A percentile compares a stretch with the other conserved stretches of the same genome.
Conservation (phyloP, 441 rosid genomes). For the Gossypium davidsonii region DNA sequence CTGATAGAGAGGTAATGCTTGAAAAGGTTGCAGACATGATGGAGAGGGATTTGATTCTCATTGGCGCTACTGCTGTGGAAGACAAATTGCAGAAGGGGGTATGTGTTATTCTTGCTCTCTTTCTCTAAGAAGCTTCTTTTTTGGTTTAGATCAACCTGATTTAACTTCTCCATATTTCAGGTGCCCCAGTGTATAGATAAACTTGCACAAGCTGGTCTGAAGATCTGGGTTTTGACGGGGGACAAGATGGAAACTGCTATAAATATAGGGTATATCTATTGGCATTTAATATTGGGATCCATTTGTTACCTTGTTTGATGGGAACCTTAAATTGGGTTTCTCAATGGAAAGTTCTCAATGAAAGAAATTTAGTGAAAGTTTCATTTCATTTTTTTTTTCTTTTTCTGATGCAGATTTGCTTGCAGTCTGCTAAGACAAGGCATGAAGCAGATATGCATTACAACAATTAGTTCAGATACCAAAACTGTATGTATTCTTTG, state of each 20-base stretch:
- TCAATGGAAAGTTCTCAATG: constrained; percentile 1
- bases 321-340: constrained; percentile 8
- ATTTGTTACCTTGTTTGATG: background rate
- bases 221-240: constrained; percentile 93
- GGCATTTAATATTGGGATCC: constrained; percentile 10
- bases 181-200: constrained; percentile 98
- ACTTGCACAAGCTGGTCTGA: constrained; percentile 99
- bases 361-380: constrained; percentile 9
- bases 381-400: background rate
- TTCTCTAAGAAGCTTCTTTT: background rate
- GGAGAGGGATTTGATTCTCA: constrained; percentile 82
- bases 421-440: constrained; percentile 95
- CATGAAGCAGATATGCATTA: constrained; percentile 76
- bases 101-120: constrained; percentile 11
- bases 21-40: constrained; percentile 78
- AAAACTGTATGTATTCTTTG: constrained; percentile 50
- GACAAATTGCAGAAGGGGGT: constrained; percentile 98
- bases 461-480: constrained; percentile 44
- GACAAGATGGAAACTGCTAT: constrained; percentile 99
- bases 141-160: constrained; percentile 20
- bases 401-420: constrained; percentile 52
- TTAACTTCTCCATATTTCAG: constrained; percentile 34
- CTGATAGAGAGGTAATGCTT: constrained; percentile 72
- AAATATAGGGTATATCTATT: constrained; percentile 74
- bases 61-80: constrained; percentile 97